Conservation (phyloP, 352 stramenopile genomes). For the Peronospora farinosa region DNA sequence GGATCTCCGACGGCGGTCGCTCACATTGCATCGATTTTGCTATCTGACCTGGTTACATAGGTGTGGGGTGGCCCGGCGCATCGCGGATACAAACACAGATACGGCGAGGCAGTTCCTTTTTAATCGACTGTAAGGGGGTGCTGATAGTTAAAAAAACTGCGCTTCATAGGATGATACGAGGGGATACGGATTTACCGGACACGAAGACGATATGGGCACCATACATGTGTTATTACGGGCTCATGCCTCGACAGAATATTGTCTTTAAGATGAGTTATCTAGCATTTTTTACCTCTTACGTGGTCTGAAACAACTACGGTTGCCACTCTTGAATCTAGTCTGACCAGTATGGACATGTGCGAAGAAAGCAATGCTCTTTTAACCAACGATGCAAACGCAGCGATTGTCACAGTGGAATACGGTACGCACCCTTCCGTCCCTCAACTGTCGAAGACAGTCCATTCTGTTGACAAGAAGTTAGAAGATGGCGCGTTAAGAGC, state of each 20-base stretch:
- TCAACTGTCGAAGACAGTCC: background rate
- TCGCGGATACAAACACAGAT: too few relatives aligned
- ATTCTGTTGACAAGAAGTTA: slow-evolving; percentile 1
- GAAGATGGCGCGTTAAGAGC: slow-evolving; percentile 31
- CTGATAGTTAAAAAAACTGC: too few relatives aligned
- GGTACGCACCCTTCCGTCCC: background rate
- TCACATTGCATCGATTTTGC: too few relatives aligned
- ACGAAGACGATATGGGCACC: background rate
- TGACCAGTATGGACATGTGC: slow-evolving; percentile 10
- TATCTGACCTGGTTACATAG: too few relatives aligned
- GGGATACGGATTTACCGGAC: background rate
- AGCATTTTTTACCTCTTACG: too few relatives aligned
- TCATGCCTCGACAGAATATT: background rate
- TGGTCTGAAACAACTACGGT: background rate
- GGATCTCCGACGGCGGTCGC: too few relatives aligned
- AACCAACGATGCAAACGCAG: slow-evolving; percentile 6
- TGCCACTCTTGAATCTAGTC: background rate
- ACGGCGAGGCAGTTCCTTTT: too few relatives aligned
- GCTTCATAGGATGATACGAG: too few relatives aligned
- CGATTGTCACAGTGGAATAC: slow-evolving; percentile 5
- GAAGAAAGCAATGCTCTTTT: slow-evolving; percentile 17
- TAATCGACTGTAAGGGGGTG: too few relatives aligned
- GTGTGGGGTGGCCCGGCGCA: too few relatives aligned
- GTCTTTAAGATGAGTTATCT: too few relatives aligned
- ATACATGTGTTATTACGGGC: background rate